Base-by-base conservation (phyloP, 495 filamentous ascomycete species). In the Talaromyces adpressus region DNA sequence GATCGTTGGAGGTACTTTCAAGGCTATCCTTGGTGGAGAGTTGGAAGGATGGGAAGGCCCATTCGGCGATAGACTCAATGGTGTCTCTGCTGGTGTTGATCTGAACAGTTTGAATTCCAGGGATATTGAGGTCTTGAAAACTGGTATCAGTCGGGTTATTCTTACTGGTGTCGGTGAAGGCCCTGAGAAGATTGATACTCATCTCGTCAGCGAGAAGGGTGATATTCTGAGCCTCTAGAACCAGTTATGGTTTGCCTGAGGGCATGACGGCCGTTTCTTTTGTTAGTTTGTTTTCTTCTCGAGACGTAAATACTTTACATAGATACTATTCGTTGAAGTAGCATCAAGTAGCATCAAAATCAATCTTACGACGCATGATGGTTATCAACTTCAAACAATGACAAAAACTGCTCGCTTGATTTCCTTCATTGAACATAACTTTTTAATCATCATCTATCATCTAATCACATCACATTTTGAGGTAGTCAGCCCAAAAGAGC, bases 121-220 rank as follows among this genome's bases (percentile, higher is more conserved):
- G 29, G 79, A 85, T 7, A 74, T 88, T 4, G 75, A 81, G 54
- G 75, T 85, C 41, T 72, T 98, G 69, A 86, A 85, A 77, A 82
- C 83, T 61, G 95, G 94, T 14, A 86, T 98, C 7, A 89, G 87
- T 75, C 82, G 91, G 66, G 87, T 98, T 23, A 98, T 98, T 65
- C 71, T 91, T 81, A 98, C 94, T 2, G 81, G 89, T 47, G 94
- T 98, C 27, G 94, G 94, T 1, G 91, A 94, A 73, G 95, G 94
- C 0, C 94, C 94, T 0, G 73, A 89, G 57, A 90, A 82, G 73
- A 87, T 90, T 16, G 79, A 91, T 34, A 88, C 93, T 62, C 87
- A 88, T 67, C 79, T 98, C 68, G 85, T 96, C 65, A 84, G 83
- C 52, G 87, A 85, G 70, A 82, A 86, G 66, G 91, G 91, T 18